Evolutionary conservation across 805 yeast species (phyloP).

Genomic region (Candida manassasensis): DNA sequence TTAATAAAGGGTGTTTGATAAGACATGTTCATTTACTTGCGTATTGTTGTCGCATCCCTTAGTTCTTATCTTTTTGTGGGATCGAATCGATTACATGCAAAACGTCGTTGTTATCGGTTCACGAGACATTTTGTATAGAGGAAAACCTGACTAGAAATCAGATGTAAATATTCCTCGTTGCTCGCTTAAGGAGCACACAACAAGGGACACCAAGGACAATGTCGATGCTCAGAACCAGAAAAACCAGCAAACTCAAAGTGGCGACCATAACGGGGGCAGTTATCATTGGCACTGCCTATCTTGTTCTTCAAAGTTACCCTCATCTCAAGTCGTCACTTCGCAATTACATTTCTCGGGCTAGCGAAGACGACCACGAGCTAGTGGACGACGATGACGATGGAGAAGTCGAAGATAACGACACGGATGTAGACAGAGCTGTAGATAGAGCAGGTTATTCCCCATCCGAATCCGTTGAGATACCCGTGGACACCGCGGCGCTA

Average conservation of each 20-base stretch:
- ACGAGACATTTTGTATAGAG: no score
- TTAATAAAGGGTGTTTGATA: conserved; percentile 2
- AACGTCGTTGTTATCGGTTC: no score
- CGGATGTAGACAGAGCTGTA: conserved; percentile 10
- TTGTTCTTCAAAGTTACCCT: conserved; percentile 47
- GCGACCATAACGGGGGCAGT: conserved; percentile 36
- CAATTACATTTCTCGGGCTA: conserved; percentile 17
- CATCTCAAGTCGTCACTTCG: conserved; percentile 33
- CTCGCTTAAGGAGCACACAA: no score
- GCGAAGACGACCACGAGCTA: conserved; percentile 10
- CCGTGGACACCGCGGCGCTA: conserved; percentile 1
- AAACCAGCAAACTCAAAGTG: conserved; percentile 11
- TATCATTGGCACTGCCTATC: conserved; percentile 37
- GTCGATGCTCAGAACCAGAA: conserved; percentile 5
- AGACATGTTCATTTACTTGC: no score
- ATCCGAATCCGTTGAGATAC: no score
- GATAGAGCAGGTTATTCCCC: no score
- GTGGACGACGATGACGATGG: conserved; percentile 11
- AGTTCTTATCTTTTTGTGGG: no score
- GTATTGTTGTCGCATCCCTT: no score
- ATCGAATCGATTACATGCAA: no score
- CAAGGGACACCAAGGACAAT: no score
- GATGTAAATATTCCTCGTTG: no score
- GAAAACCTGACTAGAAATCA: no score
- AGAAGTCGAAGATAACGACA: conserved; percentile 7